Conservation (phyloP, 441 rosid species). For the Gossypium aridum region DNA sequence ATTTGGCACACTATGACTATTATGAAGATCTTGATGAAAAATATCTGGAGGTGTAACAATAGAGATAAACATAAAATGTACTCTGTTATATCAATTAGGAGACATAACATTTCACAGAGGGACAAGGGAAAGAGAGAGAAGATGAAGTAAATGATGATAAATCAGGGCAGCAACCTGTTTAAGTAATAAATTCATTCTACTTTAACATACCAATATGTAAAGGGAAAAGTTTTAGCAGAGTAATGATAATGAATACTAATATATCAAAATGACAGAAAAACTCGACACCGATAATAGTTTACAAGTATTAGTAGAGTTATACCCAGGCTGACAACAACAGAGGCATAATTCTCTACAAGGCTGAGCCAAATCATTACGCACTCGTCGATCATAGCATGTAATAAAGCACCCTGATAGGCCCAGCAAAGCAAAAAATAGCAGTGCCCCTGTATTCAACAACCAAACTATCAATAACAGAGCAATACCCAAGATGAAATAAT, state of each 20-base stretch:
- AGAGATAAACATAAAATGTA: neutral
- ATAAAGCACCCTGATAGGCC: conserved; percentile 99
- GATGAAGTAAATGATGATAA: neutral
- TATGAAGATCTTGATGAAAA: neutral
- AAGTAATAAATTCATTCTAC: neutral
- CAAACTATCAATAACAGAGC: neutral
- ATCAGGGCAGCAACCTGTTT: neutral
- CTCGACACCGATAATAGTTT: conserved; percentile 1
- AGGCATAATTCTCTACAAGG: conserved; percentile 97
- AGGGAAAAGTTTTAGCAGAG: neutral
- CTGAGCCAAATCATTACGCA: conserved; percentile 95
- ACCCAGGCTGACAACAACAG: conserved; percentile 99
- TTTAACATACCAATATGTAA: neutral
- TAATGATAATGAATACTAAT: neutral
- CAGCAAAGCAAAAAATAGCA: conserved; percentile 91
- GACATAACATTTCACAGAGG: neutral
- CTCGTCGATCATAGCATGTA: conserved; percentile 97
- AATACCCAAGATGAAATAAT: neutral
- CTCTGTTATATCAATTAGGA: neutral
- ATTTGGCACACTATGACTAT: neutral
- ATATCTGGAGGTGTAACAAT: neutral
- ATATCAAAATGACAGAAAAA: neutral
- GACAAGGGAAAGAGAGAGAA: neutral
- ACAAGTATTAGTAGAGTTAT: conserved; percentile 15
- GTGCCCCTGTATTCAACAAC: conserved; percentile 58